phyloP scores from a whole-genome alignment of 2,329 filamentous ascomycete genomes.

The Colletotrichum cereale region DNA sequence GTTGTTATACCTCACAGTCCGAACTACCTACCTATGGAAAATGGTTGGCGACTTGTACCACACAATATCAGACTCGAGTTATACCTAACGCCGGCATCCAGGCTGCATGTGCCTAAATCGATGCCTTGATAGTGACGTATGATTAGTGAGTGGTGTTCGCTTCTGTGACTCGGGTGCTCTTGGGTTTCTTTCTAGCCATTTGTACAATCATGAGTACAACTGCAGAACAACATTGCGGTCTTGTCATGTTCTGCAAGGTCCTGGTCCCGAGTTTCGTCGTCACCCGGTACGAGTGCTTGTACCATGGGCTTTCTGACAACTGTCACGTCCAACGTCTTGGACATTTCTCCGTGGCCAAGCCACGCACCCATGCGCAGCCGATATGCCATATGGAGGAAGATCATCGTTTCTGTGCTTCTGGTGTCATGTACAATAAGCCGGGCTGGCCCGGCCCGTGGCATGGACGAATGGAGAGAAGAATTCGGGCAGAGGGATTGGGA shows the following conservation, averaged over 20 bases:
- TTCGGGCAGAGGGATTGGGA: neutral
- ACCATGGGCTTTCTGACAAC: neutral
- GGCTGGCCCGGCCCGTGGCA: conserved; percentile 33
- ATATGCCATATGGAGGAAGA: conserved; percentile 23
- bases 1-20: neutral
- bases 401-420: conserved; percentile 15
- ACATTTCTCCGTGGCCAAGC: neutral
- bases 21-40: neutral
- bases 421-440: conserved; percentile 29
- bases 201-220: neutral
- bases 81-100: neutral
- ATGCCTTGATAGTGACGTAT: neutral
- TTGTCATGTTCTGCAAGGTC: neutral
- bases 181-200: neutral
- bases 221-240: neutral
- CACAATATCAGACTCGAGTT: neutral
- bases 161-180: neutral
- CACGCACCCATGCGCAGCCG: neutral
- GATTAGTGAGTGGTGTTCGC: neutral
- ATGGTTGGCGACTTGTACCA: neutral
- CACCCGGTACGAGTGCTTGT: neutral
- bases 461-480: conserved; percentile 18
- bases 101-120: neutral
- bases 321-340: neutral
- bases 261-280: neutral